These are phyloP conservation scores for Paspalum vaginatum DNA, from an alignment of 176 grass and related monocot genomes.

Conservation along the genomic window DNA sequence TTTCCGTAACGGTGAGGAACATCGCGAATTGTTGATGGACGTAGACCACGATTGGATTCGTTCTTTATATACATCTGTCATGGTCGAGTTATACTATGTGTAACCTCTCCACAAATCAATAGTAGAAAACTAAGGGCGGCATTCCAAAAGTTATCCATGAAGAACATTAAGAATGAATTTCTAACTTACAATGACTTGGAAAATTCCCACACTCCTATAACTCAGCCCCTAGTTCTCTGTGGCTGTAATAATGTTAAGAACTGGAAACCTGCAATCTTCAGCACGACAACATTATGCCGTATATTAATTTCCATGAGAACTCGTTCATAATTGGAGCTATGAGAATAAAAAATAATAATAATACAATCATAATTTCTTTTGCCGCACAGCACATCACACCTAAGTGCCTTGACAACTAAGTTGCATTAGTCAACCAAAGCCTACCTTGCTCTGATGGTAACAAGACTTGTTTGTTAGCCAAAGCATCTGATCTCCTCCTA, in stretches of 20 bases:
- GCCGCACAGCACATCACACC: constrained; percentile 15
- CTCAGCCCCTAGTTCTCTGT: constrained; percentile 3
- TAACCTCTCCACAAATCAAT: neutral
- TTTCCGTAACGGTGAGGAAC: constrained; percentile 28
- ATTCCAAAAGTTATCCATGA: neutral
- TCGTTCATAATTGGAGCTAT: constrained; percentile 14
- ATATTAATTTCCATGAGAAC: constrained; percentile 40
- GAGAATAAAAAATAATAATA: neutral
- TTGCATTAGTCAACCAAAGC: constrained; percentile 39
- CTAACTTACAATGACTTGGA: no score
- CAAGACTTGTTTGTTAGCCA: constrained; percentile 35
- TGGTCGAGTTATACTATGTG: neutral
- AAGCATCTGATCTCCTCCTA: constrained; percentile 33
- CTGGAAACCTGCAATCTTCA: constrained; percentile 15
- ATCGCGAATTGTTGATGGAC: neutral
- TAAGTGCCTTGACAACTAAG: constrained; percentile 37
- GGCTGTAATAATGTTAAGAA: neutral
- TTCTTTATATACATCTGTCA: neutral
- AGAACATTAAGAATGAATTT: neutral
- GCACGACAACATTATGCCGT: neutral
- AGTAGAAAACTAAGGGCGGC: neutral
- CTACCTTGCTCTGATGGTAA: constrained; percentile 45
- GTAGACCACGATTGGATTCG: neutral
- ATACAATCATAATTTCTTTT: neutral
- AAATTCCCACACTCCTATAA: neutral